phyloP scores from a whole-genome alignment of 495 filamentous ascomycete species.

The Podospora appendiculata region DNA sequence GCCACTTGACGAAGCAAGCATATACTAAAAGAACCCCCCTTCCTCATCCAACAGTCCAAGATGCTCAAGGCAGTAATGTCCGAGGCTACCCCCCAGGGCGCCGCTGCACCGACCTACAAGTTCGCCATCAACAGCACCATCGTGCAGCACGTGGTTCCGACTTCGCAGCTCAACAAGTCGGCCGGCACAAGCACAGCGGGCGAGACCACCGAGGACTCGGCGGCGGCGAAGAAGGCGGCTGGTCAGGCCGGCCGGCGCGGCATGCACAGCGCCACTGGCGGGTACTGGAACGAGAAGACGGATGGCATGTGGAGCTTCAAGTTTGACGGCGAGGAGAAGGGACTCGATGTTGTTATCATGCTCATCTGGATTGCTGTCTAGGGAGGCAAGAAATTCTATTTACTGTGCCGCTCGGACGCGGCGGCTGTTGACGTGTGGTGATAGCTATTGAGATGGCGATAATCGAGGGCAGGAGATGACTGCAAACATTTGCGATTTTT shows the following conservation, averaged over 20 bases:
- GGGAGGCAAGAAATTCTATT: too few species aligned
- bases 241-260: constrained; percentile 71
- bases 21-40: neutral
- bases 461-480: too few species aligned
- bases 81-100: constrained; percentile 58
- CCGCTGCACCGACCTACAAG: constrained; percentile 57
- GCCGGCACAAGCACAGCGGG: constrained; percentile 26
- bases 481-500: too few species aligned
- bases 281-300: constrained; percentile 95
- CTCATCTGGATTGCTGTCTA: constrained; percentile 78
- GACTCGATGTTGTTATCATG: constrained; percentile 85
- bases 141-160: constrained; percentile 74
- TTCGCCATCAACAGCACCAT: constrained; percentile 96
- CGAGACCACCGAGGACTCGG: constrained; percentile 23
- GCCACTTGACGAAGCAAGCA: too few species aligned
- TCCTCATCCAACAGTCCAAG: constrained; percentile 50
- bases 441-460: too few species aligned
- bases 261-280: constrained; percentile 92
- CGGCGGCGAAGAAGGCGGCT: constrained; percentile 38
- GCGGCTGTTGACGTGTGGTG: too few species aligned
- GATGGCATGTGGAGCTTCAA: constrained; percentile 99
- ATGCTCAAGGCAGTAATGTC: constrained; percentile 80
- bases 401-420: too few species aligned
- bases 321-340: constrained; percentile 76
- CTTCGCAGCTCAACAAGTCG: constrained; percentile 45